Conservation (phyloP, 805 yeast genomes). For the Candida insectorum region DNA sequence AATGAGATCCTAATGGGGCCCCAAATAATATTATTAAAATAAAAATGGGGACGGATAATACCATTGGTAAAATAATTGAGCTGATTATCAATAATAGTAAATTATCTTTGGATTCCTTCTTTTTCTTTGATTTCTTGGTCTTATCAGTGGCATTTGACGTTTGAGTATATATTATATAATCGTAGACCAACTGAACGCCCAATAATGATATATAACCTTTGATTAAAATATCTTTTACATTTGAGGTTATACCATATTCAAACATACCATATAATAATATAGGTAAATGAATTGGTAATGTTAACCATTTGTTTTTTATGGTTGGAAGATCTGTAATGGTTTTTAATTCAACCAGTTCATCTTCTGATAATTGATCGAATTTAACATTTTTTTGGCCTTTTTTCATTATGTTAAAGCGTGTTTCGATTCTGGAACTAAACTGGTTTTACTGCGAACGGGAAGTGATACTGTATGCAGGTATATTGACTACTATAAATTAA, state of each 20-base stretch:
- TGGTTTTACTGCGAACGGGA: too few relatives aligned
- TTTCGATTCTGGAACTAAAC: background rate
- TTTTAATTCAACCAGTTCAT: constrained; percentile 4
- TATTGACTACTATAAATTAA: constrained; percentile 15
- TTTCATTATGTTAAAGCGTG: background rate
- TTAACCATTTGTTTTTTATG: constrained; percentile 5
- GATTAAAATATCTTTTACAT: constrained; percentile 20
- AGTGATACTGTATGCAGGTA: background rate
- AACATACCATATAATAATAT: constrained; percentile 27
- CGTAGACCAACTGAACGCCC: constrained; percentile 22
- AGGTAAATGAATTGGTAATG: constrained; percentile 30
- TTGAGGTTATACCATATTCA: constrained; percentile 23
- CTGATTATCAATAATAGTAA: constrained; percentile 22
- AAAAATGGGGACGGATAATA: constrained; percentile 38
- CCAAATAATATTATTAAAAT: constrained; percentile 61
- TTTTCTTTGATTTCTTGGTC: constrained; percentile 2
- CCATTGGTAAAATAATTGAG: constrained; percentile 26
- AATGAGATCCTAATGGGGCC: constrained; percentile 63
- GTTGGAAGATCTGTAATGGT: constrained; percentile 7
- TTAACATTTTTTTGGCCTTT: constrained; percentile 12
- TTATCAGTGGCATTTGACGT: constrained; percentile 2
- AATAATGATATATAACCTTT: constrained; percentile 24
- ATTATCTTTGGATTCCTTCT: constrained; percentile 13
- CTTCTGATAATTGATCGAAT: constrained; percentile 8
- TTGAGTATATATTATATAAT: constrained; percentile 14